These are phyloP conservation scores for Vaccinium corymbosum DNA, from an alignment of 148 eudicot genomes.

Conservation along the genomic window DNA sequence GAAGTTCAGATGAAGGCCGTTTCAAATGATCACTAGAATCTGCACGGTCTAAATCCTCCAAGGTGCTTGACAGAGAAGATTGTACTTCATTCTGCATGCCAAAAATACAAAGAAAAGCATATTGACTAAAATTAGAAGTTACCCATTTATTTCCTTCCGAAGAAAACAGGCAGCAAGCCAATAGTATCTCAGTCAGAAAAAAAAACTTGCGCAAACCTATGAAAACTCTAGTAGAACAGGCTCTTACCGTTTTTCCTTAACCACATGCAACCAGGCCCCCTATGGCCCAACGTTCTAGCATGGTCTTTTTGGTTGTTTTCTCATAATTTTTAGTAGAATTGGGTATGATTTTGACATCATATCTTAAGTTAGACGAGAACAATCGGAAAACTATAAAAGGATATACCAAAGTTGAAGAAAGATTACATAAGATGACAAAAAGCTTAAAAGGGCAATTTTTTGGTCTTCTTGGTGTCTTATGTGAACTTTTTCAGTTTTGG, in stretches of 20 bases:
- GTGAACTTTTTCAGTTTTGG: too few species aligned
- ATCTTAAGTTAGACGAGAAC: too few species aligned
- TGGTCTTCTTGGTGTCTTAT: too few species aligned
- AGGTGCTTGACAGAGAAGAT: slow-evolving; percentile 28
- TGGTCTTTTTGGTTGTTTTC: too few species aligned
- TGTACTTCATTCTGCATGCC: slow-evolving; percentile 56
- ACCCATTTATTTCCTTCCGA: neutral
- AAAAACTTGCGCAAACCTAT: neutral
- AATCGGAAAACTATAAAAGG: too few species aligned
- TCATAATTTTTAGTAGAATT: too few species aligned
- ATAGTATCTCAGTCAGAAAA: neutral
- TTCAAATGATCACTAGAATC: slow-evolving; percentile 32
- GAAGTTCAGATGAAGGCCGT: slow-evolving; percentile 34
- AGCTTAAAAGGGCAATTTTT: too few species aligned
- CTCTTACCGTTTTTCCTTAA: neutral
- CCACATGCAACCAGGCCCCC: too few species aligned
- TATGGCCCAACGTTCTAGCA: too few species aligned
- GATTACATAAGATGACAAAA: too few species aligned
- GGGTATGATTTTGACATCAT: too few species aligned
- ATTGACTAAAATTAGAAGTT: neutral
- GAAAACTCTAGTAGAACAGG: neutral
- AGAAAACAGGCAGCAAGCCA: neutral
- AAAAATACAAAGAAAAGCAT: neutral
- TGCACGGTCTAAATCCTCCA: slow-evolving; percentile 33
- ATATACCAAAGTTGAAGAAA: too few species aligned